Base-by-base conservation (phyloP, 1,139 yeast genomes). In the Taphrina communis region DNA sequence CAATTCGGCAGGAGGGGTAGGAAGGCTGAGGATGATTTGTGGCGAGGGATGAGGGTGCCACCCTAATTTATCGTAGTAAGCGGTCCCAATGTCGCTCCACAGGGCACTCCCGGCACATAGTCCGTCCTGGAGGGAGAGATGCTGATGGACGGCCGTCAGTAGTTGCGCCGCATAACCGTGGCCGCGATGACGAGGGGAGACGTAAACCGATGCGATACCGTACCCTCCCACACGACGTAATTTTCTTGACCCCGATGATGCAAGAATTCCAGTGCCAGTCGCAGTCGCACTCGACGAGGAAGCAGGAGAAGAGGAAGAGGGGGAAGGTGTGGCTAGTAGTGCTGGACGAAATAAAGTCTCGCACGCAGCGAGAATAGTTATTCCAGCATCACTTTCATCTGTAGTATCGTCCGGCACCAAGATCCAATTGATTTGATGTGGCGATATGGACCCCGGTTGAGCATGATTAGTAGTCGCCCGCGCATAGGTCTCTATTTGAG, bases 151-250 rank as follows among this genome's bases (percentile, higher is more conserved):
- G 36, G 36, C 9, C 2, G 14, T 9, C n/a, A 50, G n/a, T 17
- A 53, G 25, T n/a, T 12, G 42, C 7, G 41, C 14, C 8, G 62
- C 62, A 25, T 58, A 19, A 8, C 62, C 62, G 39, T n/a, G 52
- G 7, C 53, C 41, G 8, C 62, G 52, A 44, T 44, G 31, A 38
- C 36, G 38, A n/a, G 62, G 53, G 12, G 48, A 11, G 42, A 42
- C 51, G 25, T 21, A 58, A 1, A 58, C 62, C 25, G 52, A 44
- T 9, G 62, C 62, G 53, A 58, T 58, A 25, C 62, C 51, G 44
- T 44, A 44, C 41, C 41, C 41, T 7, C 39, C 6, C 7, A 38
- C 62, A 7, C 11, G 17, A 25, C 31, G 31, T 25, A 25, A 2
- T 25, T 25, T 25, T 25, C 31, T 4, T 25, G 31, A 25, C 31